phyloP scores from a whole-genome alignment of 805 yeast species.

The Barnettozyma salicaria region DNA sequence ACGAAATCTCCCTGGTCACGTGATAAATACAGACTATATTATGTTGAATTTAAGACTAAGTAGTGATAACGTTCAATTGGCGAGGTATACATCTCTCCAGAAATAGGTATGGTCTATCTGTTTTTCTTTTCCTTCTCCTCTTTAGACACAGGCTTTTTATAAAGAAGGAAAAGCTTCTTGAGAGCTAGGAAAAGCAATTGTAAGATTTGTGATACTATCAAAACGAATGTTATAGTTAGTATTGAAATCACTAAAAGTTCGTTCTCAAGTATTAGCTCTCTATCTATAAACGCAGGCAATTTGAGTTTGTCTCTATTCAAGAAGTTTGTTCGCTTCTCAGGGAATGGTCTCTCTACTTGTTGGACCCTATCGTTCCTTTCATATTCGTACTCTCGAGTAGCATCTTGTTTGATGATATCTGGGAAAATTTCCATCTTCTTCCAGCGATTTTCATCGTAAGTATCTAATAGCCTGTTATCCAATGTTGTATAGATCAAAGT shows the following conservation, averaged over 20 bases:
- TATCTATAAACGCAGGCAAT: slow-evolving; percentile 36
- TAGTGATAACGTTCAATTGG: too few species aligned
- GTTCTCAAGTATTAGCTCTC: slow-evolving; percentile 44
- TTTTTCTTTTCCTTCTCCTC: slow-evolving; percentile 2
- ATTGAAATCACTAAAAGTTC: slow-evolving; percentile 41
- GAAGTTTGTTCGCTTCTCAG: slow-evolving; percentile 30
- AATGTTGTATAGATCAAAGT: slow-evolving; percentile 53
- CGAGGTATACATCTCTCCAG: too few species aligned
- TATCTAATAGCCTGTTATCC: slow-evolving; percentile 24
- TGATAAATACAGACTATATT: too few species aligned
- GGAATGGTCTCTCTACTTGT: slow-evolving; percentile 28
- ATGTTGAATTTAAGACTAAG: too few species aligned
- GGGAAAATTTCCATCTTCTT: slow-evolving; percentile 43
- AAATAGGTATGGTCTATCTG: too few species aligned
- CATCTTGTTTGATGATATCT: slow-evolving; percentile 44
- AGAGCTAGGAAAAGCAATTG: not conserved
- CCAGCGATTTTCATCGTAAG: slow-evolving; percentile 27
- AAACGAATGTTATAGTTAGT: slow-evolving; percentile 11
- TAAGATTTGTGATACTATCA: not conserved
- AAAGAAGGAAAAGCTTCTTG: not conserved
- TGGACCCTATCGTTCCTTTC: slow-evolving; percentile 46
- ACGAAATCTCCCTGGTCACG: too few species aligned
- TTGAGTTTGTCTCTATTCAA: slow-evolving; percentile 24
- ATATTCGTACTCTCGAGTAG: slow-evolving; percentile 42
- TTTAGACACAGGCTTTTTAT: not conserved